Evolutionary conservation across 768 basidiomycete genomes (phyloP), one percentile per base, ranked within the genome.

Genomic region (Lactarius psammicola): DNA sequence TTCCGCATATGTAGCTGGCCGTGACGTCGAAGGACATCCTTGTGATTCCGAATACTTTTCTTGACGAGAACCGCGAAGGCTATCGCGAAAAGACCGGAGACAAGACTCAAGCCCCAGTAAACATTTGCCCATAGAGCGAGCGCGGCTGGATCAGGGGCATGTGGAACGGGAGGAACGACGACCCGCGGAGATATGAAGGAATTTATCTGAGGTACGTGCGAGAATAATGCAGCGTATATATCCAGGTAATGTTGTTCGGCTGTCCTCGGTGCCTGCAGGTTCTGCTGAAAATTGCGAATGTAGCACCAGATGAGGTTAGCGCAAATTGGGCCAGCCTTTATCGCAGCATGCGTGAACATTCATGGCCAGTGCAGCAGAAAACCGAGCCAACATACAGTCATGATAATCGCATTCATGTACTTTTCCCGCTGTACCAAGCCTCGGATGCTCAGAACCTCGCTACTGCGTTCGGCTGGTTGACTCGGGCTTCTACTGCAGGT

Each of bases 381-480:
- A 30, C 13, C 6, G 38, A 42, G 28, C 5, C 2, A n/a, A 66
- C 65, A 55, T n/a, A 66, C 65, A 18, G 60, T 9, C 42, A 66
- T 26, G 5, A 66, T 3, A 26, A 61, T 7, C 9, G 60, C 36
- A 20, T 57, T 23, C 10, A 66, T 23, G 1, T 13, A 4, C 17
- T 18, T 51, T 66, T 66, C 60, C 15, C 2, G 26, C 42, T 8
- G 1, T 13, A 40, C 3, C 3, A 61, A 33, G 10, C 5, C 9
- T 11, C 15, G 33, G 15, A 46, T 46, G 28, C n/a, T 11, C 15
- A 54, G 53, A 54, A 6, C 36, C n/a, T 62, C 44, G 33, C 46
- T 9, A 4, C 33, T 2, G 18, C 26, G 17, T 36, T 34, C 18
- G 7, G 56, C 23, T 56, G 17, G 42, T 63, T 49, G 55, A 26